These are phyloP conservation scores for Emergomyces pasteurianus DNA, from an alignment of 2,329 filamentous ascomycete species.

Conservation along the genomic window DNA sequence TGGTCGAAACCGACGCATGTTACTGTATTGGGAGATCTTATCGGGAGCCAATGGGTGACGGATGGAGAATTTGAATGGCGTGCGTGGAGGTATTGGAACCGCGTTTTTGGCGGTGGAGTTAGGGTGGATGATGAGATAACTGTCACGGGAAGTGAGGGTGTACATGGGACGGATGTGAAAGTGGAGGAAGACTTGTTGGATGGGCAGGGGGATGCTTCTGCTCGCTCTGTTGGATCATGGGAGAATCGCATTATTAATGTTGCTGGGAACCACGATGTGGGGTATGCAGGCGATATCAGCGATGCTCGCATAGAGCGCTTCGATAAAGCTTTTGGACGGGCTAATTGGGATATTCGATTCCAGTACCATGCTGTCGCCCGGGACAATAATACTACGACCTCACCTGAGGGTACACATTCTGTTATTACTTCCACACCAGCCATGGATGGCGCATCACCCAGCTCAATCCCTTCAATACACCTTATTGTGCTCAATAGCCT, in stretches of 20 bases:
- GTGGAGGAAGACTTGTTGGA: constrained; percentile 22
- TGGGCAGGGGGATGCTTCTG: constrained; percentile 26
- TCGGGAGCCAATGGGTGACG: constrained; percentile 91
- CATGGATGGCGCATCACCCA: not conserved
- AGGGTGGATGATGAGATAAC: constrained; percentile 43
- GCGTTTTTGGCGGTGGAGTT: constrained; percentile 59
- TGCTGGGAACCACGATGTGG: constrained; percentile 90
- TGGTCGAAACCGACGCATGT: constrained; percentile 78
- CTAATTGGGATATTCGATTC: constrained; percentile 84
- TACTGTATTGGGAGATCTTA: constrained; percentile 75
- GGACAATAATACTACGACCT: not conserved
- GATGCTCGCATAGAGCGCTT: constrained; percentile 65
- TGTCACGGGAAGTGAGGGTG: constrained; percentile 21
- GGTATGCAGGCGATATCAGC: constrained; percentile 86
- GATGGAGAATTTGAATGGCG: constrained; percentile 71
- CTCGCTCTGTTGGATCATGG: constrained; percentile 40
- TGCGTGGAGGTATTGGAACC: constrained; percentile 64
- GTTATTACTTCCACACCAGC: constrained; percentile 14
- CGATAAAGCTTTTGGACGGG: constrained; percentile 70
- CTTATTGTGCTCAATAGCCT: constrained; percentile 83
- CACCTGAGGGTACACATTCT: constrained; percentile 10
- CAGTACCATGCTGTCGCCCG: constrained; percentile 33
- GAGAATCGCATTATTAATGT: constrained; percentile 71
- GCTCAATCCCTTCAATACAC: constrained; percentile 51
- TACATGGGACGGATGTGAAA: constrained; percentile 24